Evolutionary conservation across 2,329 filamentous ascomycete species (phyloP), one percentile per base, ranked within the genome.

Genomic region (Diatrype stigma): DNA sequence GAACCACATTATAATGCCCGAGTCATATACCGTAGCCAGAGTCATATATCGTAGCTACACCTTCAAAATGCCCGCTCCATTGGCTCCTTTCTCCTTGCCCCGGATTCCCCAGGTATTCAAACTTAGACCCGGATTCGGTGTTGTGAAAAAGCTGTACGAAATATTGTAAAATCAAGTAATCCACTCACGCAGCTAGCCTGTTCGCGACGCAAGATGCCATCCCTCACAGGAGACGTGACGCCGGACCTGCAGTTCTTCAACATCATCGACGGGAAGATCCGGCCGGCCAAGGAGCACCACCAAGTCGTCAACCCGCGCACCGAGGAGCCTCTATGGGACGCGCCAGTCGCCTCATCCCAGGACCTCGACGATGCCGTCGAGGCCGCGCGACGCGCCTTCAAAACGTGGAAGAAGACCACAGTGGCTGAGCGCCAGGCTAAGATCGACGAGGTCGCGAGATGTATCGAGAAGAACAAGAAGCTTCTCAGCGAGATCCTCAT

Each of bases 401-500:
- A 67, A 50, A 65, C 69, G 0, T 81, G 78, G 78, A 70, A 70
- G 22, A 66, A 68, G 45, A 75, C 70, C 3, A 65, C 72, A 1
- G 66, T 70, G 46, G 62, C 68, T 3, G 73, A 79, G 56, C 70
- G 78, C 34, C 66, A 71, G 37, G 65, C 66, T 4, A 60, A 67
- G 12, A 61, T 78, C 7, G 61, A 64, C 35, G 68, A 69, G 46
- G 65, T 77, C 23, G 69, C 70, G 35, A 69, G 73, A 14, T 63
- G 67, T 11, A 60, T 79, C 19, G 60, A 67, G 34, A 62, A 66
- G 4, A 67, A 78, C 42, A 61, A 67, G 6, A 66, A 72, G 1
- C 70, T 75, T 46, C 66, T 82, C 45, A 63, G 68, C 14, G 67
- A 70, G 35, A 65, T 80, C 10, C 62, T 80, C 37, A 70, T 69